Conservation (phyloP, 2,329 filamentous ascomycete genomes). For the Penicillium sp. region DNA sequence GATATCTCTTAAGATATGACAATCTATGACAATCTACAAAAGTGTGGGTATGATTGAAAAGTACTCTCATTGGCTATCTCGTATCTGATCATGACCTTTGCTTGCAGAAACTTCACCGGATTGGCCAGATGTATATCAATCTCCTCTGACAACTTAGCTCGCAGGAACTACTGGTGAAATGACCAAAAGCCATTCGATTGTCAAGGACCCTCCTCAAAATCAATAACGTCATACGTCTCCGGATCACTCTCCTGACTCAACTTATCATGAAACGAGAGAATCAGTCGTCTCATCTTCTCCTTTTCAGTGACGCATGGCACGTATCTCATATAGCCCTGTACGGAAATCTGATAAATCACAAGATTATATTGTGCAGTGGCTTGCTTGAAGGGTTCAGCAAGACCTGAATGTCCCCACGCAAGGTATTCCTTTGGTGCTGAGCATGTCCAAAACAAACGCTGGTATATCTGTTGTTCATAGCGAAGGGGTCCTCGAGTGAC, state of each 20-base stretch:
- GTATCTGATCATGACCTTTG: not conserved
- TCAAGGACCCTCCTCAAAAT: not conserved
- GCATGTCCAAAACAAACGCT: not conserved
- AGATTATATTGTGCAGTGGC: not conserved
- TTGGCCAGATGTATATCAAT: no score
- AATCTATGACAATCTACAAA: no score
- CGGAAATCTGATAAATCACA: not conserved
- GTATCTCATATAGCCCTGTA: not conserved
- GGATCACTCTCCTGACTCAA: not conserved
- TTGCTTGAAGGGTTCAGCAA: not conserved
- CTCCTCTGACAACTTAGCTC: not conserved
- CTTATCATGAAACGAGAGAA: not conserved
- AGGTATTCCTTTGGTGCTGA: not conserved
- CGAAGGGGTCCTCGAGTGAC: slow-evolving; percentile 1
- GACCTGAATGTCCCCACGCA: not conserved
- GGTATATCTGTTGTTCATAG: not conserved
- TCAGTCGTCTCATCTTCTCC: not conserved
- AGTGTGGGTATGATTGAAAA: not conserved
- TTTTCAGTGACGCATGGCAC: not conserved
- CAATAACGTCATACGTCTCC: not conserved
- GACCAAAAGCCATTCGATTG: not conserved
- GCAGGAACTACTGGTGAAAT: not conserved
- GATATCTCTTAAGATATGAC: not conserved
- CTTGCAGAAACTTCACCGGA: not conserved
- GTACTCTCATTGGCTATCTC: not conserved